phyloP scores from a whole-genome alignment of 768 basidiomycete species.

The Suillus bovinus region DNA sequence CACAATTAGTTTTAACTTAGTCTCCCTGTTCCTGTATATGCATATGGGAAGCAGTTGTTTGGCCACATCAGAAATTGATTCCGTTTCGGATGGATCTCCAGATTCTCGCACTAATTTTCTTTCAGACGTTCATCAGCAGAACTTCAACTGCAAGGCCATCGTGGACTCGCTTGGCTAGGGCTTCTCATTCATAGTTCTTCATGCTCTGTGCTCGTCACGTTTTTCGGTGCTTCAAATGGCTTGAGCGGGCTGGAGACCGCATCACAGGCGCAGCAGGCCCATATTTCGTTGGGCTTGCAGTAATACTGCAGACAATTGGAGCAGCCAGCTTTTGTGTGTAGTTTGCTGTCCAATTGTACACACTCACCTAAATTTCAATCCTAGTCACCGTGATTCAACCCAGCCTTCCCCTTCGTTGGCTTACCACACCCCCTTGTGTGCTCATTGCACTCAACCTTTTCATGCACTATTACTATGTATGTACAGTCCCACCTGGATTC shows the following conservation, averaged over 20 bases:
- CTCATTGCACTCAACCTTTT: constrained; percentile 77
- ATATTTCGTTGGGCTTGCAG: constrained; percentile 82
- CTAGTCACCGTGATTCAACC: constrained; percentile 82
- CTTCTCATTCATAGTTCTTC: background rate
- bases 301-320: constrained; percentile 67
- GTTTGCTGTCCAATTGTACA: background rate
- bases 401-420: constrained; percentile 53
- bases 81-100: background rate
- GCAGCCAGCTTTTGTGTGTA: constrained; percentile 79
- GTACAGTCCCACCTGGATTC: constrained; percentile 79
- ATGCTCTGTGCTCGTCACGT: constrained; percentile 32
- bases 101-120: background rate
- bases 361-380: constrained; percentile 7
- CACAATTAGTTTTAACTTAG: constrained; percentile 23
- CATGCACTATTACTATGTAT: constrained; percentile 84
- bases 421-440: constrained; percentile 68
- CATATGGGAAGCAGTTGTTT: background rate
- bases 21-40: background rate
- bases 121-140: background rate
- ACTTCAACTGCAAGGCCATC: background rate
- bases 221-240: constrained; percentile 60
- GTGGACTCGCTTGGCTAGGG: background rate
- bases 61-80: background rate
- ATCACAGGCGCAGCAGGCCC: constrained; percentile 92
- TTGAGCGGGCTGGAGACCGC: constrained; percentile 76